phyloP scores from a whole-genome alignment of 139 green algal genomes.

The Coelastrella sp. region DNA sequence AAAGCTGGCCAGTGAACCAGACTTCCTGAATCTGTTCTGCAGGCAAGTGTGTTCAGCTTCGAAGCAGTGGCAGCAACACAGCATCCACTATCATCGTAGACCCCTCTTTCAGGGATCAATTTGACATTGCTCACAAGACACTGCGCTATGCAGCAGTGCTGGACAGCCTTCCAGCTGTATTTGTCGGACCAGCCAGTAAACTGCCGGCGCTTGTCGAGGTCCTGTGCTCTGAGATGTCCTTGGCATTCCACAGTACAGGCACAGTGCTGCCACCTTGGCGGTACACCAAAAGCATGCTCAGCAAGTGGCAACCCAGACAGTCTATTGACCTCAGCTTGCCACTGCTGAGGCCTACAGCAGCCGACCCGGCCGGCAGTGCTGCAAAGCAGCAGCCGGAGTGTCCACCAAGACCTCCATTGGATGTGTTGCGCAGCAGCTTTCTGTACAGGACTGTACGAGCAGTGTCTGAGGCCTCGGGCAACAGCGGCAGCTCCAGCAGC shows the following conservation, averaged over 20 bases:
- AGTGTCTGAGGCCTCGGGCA: neutral
- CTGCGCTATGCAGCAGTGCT: constrained; percentile 54
- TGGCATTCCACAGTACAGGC: constrained; percentile 67
- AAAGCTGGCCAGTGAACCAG: neutral
- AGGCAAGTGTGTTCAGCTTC: no score
- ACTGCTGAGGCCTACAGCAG: neutral
- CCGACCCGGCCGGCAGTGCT: neutral
- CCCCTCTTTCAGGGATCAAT: constrained; percentile 61
- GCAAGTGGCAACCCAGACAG: constrained; percentile 67
- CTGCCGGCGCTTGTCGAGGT: constrained; percentile 60
- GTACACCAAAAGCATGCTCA: constrained; percentile 68
- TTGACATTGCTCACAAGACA: constrained; percentile 61
- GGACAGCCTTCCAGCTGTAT: constrained; percentile 51
- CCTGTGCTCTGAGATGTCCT: constrained; percentile 71
- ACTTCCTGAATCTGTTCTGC: no score
- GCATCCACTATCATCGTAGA: constrained; percentile 51
- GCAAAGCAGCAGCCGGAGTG: neutral
- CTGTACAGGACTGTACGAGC: neutral
- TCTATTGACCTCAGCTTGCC: neutral
- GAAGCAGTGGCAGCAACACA: no score
- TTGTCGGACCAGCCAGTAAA: constrained; percentile 57
- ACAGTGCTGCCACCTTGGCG: constrained; percentile 78
- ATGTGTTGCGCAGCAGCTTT: neutral
- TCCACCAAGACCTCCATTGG: neutral
- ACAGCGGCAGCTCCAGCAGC: neutral